Conservation (phyloP, 768 basidiomycete genomes). For the Russula sp. region DNA sequence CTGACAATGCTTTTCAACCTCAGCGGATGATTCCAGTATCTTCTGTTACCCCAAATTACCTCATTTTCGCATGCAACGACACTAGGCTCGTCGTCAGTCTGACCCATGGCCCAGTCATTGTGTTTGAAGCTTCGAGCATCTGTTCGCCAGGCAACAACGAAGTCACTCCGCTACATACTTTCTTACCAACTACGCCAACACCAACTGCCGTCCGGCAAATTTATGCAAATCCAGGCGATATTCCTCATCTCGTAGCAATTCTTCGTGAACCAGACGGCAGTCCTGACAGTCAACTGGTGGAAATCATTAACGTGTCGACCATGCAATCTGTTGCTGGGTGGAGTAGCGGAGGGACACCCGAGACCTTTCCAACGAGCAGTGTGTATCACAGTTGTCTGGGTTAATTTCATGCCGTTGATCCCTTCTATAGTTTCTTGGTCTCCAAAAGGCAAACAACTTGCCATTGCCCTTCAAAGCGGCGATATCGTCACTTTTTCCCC, state of each 20-base stretch:
- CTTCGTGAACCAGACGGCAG: conserved; percentile 37
- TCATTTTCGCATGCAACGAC: conserved; percentile 56
- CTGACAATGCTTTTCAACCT: conserved; percentile 42
- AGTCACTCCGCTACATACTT: conserved; percentile 44
- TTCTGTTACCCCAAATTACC: conserved; percentile 43
- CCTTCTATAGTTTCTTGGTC: conserved; percentile 65
- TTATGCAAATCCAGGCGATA: conserved; percentile 56
- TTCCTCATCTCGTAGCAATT: conserved; percentile 55
- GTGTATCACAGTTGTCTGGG: conserved; percentile 26
- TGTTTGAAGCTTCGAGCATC: conserved; percentile 52
- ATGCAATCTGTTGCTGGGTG: conserved; percentile 45
- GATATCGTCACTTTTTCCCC: conserved; percentile 65
- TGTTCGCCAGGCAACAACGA: conserved; percentile 41
- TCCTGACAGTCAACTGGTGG: conserved; percentile 40
- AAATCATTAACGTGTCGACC: conserved; percentile 53
- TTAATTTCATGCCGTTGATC: conserved; percentile 17
- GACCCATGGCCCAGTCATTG: conserved; percentile 50
- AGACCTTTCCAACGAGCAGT: conserved; percentile 56
- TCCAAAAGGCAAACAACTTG: conserved; percentile 80
- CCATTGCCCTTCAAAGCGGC: conserved; percentile 64
- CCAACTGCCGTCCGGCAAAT: conserved; percentile 47
- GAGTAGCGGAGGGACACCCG: conserved; percentile 44
- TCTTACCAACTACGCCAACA: conserved; percentile 35
- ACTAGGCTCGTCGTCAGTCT: conserved; percentile 55
- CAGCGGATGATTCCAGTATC: conserved; percentile 44